Conservation (phyloP, 2,329 filamentous ascomycete genomes). For the Botrytis medusae region DNA sequence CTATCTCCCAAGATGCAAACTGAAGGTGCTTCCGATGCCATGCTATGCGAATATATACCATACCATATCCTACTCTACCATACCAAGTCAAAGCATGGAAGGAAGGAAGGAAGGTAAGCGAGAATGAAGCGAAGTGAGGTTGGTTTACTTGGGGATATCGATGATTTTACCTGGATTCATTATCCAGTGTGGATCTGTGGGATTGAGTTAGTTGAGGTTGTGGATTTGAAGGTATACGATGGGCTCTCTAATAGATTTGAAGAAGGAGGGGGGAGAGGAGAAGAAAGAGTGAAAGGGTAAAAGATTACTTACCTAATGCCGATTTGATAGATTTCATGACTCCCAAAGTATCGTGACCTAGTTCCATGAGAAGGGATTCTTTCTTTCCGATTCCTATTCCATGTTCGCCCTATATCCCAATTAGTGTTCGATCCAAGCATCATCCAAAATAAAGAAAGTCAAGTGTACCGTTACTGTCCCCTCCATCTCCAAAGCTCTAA, state of each 20-base stretch:
- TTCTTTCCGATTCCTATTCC: slow-evolving; percentile 87
- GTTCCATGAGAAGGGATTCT: slow-evolving; percentile 72
- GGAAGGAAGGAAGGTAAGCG: background rate
- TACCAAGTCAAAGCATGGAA: background rate
- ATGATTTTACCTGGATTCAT: slow-evolving; percentile 94
- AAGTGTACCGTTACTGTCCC: slow-evolving; percentile 71
- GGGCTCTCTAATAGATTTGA: background rate
- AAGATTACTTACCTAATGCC: slow-evolving; percentile 49
- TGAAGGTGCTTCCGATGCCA: background rate
- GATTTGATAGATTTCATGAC: slow-evolving; percentile 83
- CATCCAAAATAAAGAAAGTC: background rate
- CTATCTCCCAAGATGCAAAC: background rate
- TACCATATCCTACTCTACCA: background rate
- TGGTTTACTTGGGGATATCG: slow-evolving; percentile 52
- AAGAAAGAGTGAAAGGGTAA: background rate
- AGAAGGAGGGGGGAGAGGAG: background rate
- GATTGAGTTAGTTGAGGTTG: background rate
- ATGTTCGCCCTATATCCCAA: slow-evolving; percentile 64
- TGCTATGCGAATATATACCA: background rate
- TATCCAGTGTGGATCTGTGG: slow-evolving; percentile 73
- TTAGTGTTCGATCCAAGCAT: background rate
- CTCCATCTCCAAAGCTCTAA: slow-evolving; percentile 89
- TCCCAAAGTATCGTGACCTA: slow-evolving; percentile 75
- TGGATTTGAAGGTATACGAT: too few species aligned
- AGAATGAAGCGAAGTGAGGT: background rate